These are phyloP conservation scores for Lepiota venenata DNA, from an alignment of 768 basidiomycete genomes.

Conservation along the genomic window DNA sequence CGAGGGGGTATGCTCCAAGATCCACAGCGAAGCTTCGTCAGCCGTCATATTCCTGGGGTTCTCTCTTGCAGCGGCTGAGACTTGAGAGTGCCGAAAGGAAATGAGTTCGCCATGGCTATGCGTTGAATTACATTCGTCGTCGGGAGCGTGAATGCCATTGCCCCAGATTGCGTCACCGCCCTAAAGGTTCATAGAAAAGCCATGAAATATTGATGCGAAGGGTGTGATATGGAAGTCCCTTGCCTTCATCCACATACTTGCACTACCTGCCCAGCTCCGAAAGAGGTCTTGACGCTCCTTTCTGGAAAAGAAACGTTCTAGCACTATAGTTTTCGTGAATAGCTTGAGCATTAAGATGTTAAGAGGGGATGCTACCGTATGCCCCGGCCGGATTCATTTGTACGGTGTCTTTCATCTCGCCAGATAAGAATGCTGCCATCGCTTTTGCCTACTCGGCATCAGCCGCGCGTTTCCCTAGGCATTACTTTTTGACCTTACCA, in stretches of 20 bases:
- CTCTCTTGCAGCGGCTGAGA: constrained; percentile 20
- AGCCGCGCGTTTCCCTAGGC: not conserved
- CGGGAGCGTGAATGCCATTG: constrained; percentile 68
- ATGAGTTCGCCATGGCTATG: constrained; percentile 82
- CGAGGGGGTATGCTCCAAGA: constrained; percentile 75
- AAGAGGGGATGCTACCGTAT: constrained; percentile 50
- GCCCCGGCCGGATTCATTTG: constrained; percentile 80
- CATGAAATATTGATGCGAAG: not conserved
- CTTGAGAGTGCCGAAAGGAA: constrained; percentile 56
- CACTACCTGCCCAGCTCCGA: constrained; percentile 93
- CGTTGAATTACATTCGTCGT: constrained; percentile 53
- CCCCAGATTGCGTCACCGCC: constrained; percentile 89
- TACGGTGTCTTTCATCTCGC: constrained; percentile 94
- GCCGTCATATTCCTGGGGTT: constrained; percentile 68
- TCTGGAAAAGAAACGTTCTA: constrained; percentile 88
- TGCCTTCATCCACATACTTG: constrained; percentile 92
- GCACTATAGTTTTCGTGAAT: constrained; percentile 39
- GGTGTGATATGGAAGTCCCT: not conserved
- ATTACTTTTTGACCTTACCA: constrained; percentile 38
- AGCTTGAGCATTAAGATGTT: not conserved
- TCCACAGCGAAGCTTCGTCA: constrained; percentile 71
- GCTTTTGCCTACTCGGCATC: constrained; percentile 69
- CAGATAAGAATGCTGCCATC: constrained; percentile 92
- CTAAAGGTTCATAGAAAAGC: constrained; percentile 30
- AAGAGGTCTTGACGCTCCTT: constrained; percentile 88